Conservation (phyloP, 371 early-diverging fungal genomes). For the Cokeromyces recurvatus region DNA sequence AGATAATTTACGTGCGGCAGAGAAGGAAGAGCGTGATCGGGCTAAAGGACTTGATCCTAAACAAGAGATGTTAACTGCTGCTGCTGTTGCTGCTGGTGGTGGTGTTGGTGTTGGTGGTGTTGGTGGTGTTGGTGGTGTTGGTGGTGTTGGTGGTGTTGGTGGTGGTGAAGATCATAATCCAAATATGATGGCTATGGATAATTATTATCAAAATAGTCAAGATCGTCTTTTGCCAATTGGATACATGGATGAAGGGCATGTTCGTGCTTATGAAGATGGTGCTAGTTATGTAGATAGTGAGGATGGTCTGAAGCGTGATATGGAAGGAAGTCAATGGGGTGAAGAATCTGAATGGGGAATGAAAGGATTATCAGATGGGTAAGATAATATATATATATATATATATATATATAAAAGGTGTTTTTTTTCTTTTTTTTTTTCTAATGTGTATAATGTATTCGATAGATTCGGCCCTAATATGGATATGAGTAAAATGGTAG, state of each 20-base stretch:
- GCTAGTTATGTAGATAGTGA: constrained; percentile 46
- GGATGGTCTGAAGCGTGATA: constrained; percentile 41
- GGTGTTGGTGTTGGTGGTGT: no score
- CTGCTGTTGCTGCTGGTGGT: not conserved
- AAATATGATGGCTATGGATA: not conserved
- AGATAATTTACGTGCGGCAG: constrained; percentile 65
- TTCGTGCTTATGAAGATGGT: constrained; percentile 34
- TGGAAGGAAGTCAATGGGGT: constrained; percentile 50
- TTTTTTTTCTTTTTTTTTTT: not conserved
- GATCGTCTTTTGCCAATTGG: constrained; percentile 26
- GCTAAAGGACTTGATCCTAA: constrained; percentile 27
- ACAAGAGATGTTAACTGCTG: constrained; percentile 11
- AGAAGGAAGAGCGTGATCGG: constrained; percentile 64
- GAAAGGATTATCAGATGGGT: constrained; percentile 48
- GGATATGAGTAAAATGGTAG: constrained; percentile 53
- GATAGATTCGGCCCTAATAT: constrained; percentile 50
- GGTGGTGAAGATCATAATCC: not conserved
- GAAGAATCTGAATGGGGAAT: constrained; percentile 54
- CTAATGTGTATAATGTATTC: not conserved
- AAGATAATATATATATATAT: no score
- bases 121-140: no score
- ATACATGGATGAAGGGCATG: constrained; percentile 17
- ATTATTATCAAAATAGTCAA: constrained; percentile 32
- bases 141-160: no score
- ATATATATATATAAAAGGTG: not conserved